Conservation (phyloP, 192 early-diverging fungal species). For the Ambispora gerdemannii region DNA sequence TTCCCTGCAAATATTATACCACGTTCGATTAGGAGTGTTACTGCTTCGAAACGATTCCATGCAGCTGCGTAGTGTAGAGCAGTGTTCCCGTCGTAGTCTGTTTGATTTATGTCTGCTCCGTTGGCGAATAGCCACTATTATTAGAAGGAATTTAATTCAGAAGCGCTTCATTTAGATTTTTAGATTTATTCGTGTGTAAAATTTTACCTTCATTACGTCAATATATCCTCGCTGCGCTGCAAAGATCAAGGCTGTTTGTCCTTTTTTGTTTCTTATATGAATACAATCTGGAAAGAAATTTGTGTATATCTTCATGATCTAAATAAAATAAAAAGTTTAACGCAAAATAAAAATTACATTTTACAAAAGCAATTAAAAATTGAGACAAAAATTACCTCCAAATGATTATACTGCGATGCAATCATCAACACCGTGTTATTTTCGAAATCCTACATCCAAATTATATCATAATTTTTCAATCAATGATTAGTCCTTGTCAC, state of each 20-base stretch:
- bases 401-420: constrained; percentile 17
- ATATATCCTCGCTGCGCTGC: constrained; percentile 13
- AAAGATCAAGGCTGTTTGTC: constrained; percentile 28
- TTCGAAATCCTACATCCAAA: constrained; percentile 17
- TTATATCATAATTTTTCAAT: too few relatives aligned
- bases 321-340: neutral
- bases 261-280: constrained; percentile 24
- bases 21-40: constrained; percentile 21
- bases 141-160: neutral
- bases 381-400: constrained; percentile 23
- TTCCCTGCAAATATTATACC: constrained; percentile 18
- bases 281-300: constrained; percentile 10
- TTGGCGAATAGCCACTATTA: constrained; percentile 9
- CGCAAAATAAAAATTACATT: neutral
- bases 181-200: too few relatives aligned
- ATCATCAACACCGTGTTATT: constrained; percentile 28
- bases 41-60: constrained; percentile 20
- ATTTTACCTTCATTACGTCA: constrained; percentile 18
- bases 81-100: constrained; percentile 22
- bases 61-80: constrained; percentile 26
- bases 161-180: neutral
- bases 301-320: constrained; percentile 24
- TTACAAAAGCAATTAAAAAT: neutral
- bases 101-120: constrained; percentile 29
- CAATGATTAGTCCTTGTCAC: neutral